These are phyloP conservation scores for Malassezia restricta DNA, from an alignment of 1,284 basidiomycete genomes.

Conservation along the genomic window DNA sequence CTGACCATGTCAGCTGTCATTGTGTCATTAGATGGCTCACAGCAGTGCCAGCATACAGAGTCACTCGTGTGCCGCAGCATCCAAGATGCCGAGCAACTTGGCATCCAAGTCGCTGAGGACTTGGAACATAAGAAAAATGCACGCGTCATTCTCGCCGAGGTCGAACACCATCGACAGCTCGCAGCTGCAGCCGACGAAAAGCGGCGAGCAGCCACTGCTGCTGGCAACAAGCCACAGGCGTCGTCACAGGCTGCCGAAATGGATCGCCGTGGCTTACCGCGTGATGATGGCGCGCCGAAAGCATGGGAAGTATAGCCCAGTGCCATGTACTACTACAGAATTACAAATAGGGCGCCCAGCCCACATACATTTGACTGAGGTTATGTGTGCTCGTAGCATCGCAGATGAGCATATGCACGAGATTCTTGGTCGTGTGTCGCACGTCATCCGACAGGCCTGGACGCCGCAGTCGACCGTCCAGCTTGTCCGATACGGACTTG, in stretches of 20 bases:
- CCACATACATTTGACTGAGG: conserved; percentile 40
- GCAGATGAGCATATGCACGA: conserved; percentile 42
- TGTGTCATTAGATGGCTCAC: conserved; percentile 41
- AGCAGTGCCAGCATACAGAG: conserved; percentile 22
- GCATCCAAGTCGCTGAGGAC: conserved; percentile 30
- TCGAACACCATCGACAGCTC: conserved; percentile 40
- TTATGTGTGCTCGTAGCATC: conserved; percentile 35
- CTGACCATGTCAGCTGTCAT: conserved; percentile 38
- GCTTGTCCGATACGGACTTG: conserved; percentile 36
- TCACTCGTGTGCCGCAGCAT: conserved; percentile 20
- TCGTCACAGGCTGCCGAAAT: conserved; percentile 21
- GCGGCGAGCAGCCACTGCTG: conserved; percentile 17
- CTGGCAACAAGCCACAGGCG: conserved; percentile 1
- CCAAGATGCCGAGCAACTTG: conserved; percentile 31
- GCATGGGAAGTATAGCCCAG: conserved; percentile 34
- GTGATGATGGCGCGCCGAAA: conserved; percentile 41
- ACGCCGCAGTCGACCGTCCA: conserved; percentile 31
- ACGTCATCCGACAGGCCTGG: conserved; percentile 22
- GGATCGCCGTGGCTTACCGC: conserved; percentile 31
- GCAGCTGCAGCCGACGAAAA: conserved; percentile 37
- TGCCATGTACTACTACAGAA: conserved; percentile 4
- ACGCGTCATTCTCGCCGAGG: conserved; percentile 36
- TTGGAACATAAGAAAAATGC: conserved; percentile 33
- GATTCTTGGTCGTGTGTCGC: conserved; percentile 34
- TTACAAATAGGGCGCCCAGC: conserved; percentile 23